Percentiles rank a stretch among this genome's conserved stretches.
phyloP scores from a whole-genome alignment of 2,329 filamentous ascomycete genomes.

The Ceratocystis ficicola region DNA sequence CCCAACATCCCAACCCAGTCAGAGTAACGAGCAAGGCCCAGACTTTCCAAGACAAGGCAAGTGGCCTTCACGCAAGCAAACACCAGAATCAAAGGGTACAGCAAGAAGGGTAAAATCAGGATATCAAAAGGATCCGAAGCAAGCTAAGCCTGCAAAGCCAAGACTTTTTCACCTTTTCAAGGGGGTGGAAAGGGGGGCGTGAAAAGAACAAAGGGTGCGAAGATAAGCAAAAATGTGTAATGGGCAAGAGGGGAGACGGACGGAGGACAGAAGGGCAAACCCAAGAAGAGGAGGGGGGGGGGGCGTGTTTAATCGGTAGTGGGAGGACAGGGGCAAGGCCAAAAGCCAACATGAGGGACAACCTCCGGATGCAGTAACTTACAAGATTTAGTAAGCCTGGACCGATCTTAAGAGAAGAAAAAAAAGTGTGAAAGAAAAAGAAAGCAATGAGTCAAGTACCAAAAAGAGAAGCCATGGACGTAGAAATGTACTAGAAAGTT shows the following conservation, averaged over 20 bases:
- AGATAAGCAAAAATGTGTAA: not conserved
- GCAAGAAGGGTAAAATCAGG: constrained; percentile 1
- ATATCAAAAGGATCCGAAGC: constrained; percentile 12
- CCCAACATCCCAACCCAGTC: not conserved
- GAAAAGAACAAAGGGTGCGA: not conserved
- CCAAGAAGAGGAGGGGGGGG: not conserved
- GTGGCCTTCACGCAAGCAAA: constrained; percentile 10
- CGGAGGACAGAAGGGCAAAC: not conserved
- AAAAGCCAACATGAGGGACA: not conserved
- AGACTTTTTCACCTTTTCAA: constrained; percentile 10
- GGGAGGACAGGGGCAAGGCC: not conserved
- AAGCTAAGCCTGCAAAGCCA: constrained; percentile 10
- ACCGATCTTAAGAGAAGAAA: not conserved
- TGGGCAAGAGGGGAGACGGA: not conserved
- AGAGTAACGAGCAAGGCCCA: not conserved
- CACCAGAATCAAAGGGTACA: not conserved
- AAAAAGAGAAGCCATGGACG: not conserved
- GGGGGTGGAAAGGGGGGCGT: constrained; percentile 7
- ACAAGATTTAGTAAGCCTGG: constrained; percentile 9
- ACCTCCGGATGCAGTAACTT: constrained; percentile 9
- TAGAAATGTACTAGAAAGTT: no score
- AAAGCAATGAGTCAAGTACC: no score
- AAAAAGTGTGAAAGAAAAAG: not conserved
- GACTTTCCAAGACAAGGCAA: not conserved
- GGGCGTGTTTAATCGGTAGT: not conserved